Base-by-base conservation (phyloP, 2,329 filamentous ascomycete species). In the Monosporascus cannonballus region DNA sequence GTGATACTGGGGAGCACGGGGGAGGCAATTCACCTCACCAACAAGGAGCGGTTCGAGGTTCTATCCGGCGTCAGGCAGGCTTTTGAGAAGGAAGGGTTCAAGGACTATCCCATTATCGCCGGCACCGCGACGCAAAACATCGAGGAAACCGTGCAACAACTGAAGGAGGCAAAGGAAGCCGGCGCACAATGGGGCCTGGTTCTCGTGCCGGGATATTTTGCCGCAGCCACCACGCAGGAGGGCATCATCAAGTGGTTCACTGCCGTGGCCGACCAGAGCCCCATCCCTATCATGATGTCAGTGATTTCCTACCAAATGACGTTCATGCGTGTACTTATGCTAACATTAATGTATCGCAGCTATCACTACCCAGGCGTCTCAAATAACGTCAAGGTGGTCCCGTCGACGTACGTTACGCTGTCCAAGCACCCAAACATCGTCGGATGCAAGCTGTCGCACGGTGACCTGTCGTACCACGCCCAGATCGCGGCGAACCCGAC, bases 381-480 rank as follows among this genome's bases (percentile, higher is more conserved):
- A 9, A 87, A 87, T 72, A 80, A 82, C 60, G 72, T 87, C 61
- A 75, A 76, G 59, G 74, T 87, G 54, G 70, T 76, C 1, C 79
- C 83, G 1, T 73, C 78, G 8, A 83, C 82, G 0, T 84, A 81
- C 62, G 80, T 67, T 18, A 66, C 63, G 0, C 79, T 87, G 25
- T 75, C 84, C 6, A 70, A 76, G 51, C 84, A 87, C 64, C 76
- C 80, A 30, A 87, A 87, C 62, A 86, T 87, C 53, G 83, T 86
- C 4, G 84, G 84, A 49, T 85, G 81, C 70, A 87, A 87, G 70
- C 78, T 87, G 59, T 86, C 83, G 0, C 84, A 87, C 65, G 83
- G 82, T 49, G 81, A 86, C 63, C 75, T 86, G 47, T 84, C 82
- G n/a, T 75, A 79, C 59, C 83, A 85, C 64, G 74, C 78, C 4